Conservation (phyloP, 805 yeast genomes). For the Candida methanosorbosa region DNA sequence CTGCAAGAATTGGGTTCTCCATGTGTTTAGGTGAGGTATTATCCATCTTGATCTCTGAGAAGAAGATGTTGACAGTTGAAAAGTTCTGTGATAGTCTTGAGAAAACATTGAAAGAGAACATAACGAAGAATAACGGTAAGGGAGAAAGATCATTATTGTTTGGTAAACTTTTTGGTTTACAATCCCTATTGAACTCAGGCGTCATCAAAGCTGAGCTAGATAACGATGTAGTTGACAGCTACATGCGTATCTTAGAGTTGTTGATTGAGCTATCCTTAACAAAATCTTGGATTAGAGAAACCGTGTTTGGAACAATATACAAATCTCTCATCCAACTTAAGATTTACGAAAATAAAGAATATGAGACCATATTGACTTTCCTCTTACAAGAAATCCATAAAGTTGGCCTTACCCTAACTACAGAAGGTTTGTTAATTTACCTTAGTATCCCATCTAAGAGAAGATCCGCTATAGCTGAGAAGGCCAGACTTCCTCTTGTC, state of each 20-base stretch:
- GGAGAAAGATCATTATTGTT: constrained; percentile 74
- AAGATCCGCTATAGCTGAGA: constrained; percentile 8
- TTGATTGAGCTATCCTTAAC: constrained; percentile 48
- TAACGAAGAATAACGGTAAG: constrained; percentile 57
- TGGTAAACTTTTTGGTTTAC: constrained; percentile 81
- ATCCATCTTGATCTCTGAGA: constrained; percentile 21
- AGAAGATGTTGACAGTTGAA: constrained; percentile 27
- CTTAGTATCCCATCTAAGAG: constrained; percentile 35
- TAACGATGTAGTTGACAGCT: constrained; percentile 13
- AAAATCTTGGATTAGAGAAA: constrained; percentile 84
- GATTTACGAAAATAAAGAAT: constrained; percentile 6
- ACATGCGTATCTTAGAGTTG: constrained; percentile 32
- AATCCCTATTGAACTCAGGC: constrained; percentile 55
- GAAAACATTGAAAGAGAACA: constrained; percentile 27
- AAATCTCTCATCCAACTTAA: constrained; percentile 32
- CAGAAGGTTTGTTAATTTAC: constrained; percentile 76
- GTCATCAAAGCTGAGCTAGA: constrained; percentile 21
- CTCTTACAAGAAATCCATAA: constrained; percentile 37
- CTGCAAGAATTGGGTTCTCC: constrained; percentile 83
- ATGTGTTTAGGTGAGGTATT: constrained; percentile 73
- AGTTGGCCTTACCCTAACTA: constrained; percentile 49
- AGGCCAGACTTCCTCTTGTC: constrained; percentile 13
- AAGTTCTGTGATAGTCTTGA: constrained; percentile 28
- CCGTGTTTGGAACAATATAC: constrained; percentile 63
- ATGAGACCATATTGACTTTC: constrained; percentile 8